Conservation (phyloP, 192 early-diverging fungal species). For the Coemansia guatemalensis region DNA sequence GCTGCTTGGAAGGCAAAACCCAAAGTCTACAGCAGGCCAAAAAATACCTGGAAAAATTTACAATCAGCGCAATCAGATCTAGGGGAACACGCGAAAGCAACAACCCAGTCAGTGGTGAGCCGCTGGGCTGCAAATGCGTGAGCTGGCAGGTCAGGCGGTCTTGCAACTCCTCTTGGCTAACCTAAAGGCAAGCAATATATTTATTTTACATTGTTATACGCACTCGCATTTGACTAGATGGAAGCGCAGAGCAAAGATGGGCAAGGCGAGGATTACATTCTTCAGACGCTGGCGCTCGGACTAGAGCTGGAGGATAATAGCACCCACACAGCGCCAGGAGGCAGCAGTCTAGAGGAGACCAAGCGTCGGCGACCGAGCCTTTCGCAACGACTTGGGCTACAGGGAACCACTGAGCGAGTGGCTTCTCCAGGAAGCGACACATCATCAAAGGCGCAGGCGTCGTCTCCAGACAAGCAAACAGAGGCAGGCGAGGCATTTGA, state of each 20-base stretch:
- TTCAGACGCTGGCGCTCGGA: constrained; percentile 24
- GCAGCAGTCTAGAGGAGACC: background rate
- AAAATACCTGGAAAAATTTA: constrained; percentile 9
- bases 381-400: constrained; percentile 43
- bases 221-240: too few species aligned
- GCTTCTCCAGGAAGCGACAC: background rate
- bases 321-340: background rate
- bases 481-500: background rate
- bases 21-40: background rate
- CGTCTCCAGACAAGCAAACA: background rate
- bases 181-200: too few species aligned
- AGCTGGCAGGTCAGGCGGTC: too few species aligned
- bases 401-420: background rate
- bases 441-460: background rate
- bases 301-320: constrained; percentile 13
- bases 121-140: too few species aligned
- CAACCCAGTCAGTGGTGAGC: too few species aligned
- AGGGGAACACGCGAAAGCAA: too few species aligned
- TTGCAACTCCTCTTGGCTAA: too few species aligned
- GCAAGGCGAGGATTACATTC: constrained; percentile 17
- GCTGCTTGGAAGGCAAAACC: too few species aligned
- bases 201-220: too few species aligned
- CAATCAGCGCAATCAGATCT: too few species aligned
- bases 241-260: background rate
- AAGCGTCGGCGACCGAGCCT: constrained; percentile 44